Conservation (phyloP, 352 stramenopile species). For the Pythium aphanidermatum region DNA sequence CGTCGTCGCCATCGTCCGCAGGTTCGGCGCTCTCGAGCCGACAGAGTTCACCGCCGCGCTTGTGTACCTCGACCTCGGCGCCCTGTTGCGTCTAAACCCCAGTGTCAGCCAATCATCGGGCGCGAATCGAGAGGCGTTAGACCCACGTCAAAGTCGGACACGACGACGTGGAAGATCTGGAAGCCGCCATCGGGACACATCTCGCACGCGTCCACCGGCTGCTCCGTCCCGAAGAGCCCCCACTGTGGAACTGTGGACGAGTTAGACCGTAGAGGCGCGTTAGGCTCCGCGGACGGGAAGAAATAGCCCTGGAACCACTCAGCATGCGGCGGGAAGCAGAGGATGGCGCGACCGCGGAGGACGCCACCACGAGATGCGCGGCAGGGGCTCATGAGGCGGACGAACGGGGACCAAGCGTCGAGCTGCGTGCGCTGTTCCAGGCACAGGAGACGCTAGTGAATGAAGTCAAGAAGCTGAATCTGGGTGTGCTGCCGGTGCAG, state of each 20-base stretch:
- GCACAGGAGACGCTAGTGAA: constrained; percentile 31
- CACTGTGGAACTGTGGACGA: constrained; percentile 21
- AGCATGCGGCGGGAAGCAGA: constrained; percentile 50
- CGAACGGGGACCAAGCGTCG: constrained; percentile 4
- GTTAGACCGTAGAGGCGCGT: too few relatives aligned
- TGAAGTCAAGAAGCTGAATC: constrained; percentile 58
- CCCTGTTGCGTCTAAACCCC: constrained; percentile 18
- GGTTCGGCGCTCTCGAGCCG: constrained; percentile 40
- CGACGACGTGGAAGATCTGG: constrained; percentile 50
- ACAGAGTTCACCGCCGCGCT: constrained; percentile 58
- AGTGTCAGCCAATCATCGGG: constrained; percentile 8
- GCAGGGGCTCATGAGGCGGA: background rate
- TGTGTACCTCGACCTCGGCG: constrained; percentile 35
- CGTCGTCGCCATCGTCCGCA: constrained; percentile 19
- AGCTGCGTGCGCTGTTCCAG: constrained; percentile 41
- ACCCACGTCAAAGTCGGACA: constrained; percentile 48
- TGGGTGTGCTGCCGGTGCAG: constrained; percentile 60
- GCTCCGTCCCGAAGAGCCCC: constrained; percentile 51
- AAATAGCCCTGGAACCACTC: constrained; percentile 72
- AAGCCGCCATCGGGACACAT: constrained; percentile 60
- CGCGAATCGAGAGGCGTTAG: background rate
- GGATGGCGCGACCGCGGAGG: constrained; percentile 28
- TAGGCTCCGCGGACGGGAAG: constrained; percentile 22
- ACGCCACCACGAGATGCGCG: background rate
- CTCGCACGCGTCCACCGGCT: constrained; percentile 50